These are phyloP conservation scores for Aegilops sharonensis DNA, from an alignment of 176 grass and related monocot genomes.

Conservation along the genomic window DNA sequence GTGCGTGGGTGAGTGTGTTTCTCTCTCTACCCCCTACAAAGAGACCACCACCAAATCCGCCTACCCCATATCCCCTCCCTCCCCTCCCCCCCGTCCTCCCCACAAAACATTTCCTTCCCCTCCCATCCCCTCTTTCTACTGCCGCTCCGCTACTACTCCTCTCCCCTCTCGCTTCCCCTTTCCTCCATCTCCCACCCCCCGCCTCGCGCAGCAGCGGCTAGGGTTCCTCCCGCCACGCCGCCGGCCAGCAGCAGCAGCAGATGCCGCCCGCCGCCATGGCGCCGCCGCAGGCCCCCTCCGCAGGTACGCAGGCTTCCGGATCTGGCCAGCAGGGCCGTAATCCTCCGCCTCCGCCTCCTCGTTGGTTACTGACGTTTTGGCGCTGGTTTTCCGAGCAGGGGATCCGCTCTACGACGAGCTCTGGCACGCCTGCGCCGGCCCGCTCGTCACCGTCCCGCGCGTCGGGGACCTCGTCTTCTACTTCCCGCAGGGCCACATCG, in stretches of 20 bases:
- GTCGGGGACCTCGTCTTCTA: constrained; percentile 78
- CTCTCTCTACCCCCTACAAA: constrained; percentile 92
- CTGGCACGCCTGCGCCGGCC: constrained; percentile 88
- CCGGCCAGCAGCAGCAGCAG: constrained; percentile 4
- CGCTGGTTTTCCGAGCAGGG: constrained; percentile 22
- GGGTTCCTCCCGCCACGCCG: constrained; percentile 31
- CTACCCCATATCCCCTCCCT: constrained; percentile 14
- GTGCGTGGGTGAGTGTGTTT: constrained; percentile 2
- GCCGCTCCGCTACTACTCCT: constrained; percentile 3
- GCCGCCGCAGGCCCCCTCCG: constrained; percentile 17
- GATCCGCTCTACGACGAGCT: constrained; percentile 81
- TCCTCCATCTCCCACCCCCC: neutral
- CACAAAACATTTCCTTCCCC: constrained; percentile 31
- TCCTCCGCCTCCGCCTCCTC: neutral
- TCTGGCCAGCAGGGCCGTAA: constrained; percentile 18
- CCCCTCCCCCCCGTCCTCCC: neutral
- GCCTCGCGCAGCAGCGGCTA: neutral
- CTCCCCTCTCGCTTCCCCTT: neutral
- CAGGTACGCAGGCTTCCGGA: constrained; percentile 42
- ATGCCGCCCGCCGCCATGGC: constrained; percentile 35
- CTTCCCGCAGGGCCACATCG: constrained; percentile 95
- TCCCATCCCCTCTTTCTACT: neutral
- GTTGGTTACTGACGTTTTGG: neutral
- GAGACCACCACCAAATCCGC: constrained; percentile 64
- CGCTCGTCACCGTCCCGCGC: constrained; percentile 78